A percentile compares a stretch with the other conserved stretches of the same genome.
phyloP scores from a whole-genome alignment of 23 red algal genomes.

The Gracilaria caudata region DNA sequence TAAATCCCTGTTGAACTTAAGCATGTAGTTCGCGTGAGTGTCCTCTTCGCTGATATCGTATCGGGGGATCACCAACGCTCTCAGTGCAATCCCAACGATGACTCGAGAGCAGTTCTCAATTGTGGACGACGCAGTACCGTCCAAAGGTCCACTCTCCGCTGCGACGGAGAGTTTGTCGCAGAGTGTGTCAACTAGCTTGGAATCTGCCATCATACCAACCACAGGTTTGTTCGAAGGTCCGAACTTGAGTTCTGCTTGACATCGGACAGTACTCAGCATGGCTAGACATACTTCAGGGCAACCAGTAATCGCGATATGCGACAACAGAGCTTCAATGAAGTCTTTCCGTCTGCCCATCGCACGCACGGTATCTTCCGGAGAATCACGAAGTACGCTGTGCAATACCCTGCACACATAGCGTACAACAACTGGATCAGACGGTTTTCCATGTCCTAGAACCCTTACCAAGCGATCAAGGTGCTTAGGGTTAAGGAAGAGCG shows the following conservation, averaged over 20 bases:
- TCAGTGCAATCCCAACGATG: conserved; percentile 72
- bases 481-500: conserved; percentile 66
- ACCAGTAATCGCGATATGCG: conserved; percentile 64
- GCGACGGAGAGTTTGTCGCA: conserved; percentile 63
- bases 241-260: conserved; percentile 87
- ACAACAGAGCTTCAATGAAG: conserved; percentile 66
- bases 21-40: conserved; percentile 46
- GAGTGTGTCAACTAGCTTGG: conserved; percentile 54
- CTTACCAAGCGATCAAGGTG: conserved; percentile 73
- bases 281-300: conserved; percentile 73
- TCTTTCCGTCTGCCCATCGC: conserved; percentile 65
- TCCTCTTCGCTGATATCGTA: conserved; percentile 66
- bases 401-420: conserved; percentile 73
- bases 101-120: conserved; percentile 80
- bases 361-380: conserved; percentile 65
- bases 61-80: conserved; percentile 74
- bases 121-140: conserved; percentile 66
- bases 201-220: conserved; percentile 76
- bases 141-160: conserved; percentile 45
- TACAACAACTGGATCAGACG: conserved; percentile 69
- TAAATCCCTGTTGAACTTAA: conserved; percentile 69
- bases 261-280: conserved; percentile 75
- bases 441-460: conserved; percentile 52
- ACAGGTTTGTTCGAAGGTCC: conserved; percentile 74
- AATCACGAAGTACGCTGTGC: conserved; percentile 71